Evolutionary conservation across 495 filamentous ascomycete genomes (phyloP), one percentile per base, ranked within the genome.

Genomic region (Lasiosphaeria miniovina): DNA sequence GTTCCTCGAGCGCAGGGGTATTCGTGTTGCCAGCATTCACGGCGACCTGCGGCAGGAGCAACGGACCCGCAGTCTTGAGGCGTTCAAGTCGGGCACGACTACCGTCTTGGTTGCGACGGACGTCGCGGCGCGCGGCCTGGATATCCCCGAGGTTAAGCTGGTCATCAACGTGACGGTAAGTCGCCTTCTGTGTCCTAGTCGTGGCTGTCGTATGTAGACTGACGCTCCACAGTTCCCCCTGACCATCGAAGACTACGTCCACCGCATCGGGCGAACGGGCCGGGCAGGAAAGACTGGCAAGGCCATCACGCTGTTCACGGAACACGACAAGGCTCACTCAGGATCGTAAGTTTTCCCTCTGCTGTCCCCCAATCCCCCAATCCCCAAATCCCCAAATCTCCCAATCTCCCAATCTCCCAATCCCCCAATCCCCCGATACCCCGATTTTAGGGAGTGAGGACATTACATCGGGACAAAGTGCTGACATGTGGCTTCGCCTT

Each of bases 51-150:
- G 76, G 62, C 94, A 98, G 63, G 83, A 87, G 48, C 87, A 93
- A 70, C 82, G 94, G 55, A 94, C 88, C 14, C 83, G 85, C 49
- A 91, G 88, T 57, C 77, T 98, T 36, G 88, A 90, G 43, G 84
- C 89, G 1, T 98, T 98, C 82, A 97, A 96, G 74, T 75, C 75
- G 5, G 94, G 94, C 17, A 83, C 86, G 62, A 93, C 91, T 60
- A 89, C 89, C 52, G 84, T 96, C 60, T 84, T 98, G 74, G 90
- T 98, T 58, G 94, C 94, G 31, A 98, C 94, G 34, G 94, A 98
- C 75, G 94, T 98, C 55, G 94, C 94, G 53, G 95, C 94, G 36
- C 85, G 94, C 79, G 93, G 93, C 74, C 77, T 98, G 45, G 94
- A 98, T 74, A 97, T 98, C 40, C 94, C 94, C 17, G 85, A 86